Evolutionary conservation across 768 basidiomycete genomes (phyloP), one percentile per base, ranked within the genome.

Genomic region (Agaricus sinodeliciosus): DNA sequence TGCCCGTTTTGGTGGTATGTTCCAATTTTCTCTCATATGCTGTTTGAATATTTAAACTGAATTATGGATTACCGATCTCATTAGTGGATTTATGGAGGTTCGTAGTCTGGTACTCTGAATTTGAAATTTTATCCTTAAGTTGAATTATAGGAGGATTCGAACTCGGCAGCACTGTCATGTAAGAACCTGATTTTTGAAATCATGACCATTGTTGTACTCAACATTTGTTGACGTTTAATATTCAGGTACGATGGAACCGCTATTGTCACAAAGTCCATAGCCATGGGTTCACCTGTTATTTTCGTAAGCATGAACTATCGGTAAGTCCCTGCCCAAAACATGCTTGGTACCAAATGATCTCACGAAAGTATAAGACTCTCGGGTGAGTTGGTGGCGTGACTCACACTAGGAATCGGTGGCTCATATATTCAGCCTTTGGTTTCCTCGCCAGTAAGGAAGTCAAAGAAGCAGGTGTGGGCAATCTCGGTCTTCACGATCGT

Each of bases 401-500:
- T 11, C 27, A 19, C 7, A 22, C 15, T 6, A 40, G 13, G 18
- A 37, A 18, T 26, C 27, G 8, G 11, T 26, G 22, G 34, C 35
- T 41, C 45, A 18, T 13, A 9, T 36, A 22, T 11, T 9, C 28
- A 72, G 78, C 73, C 4, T 74, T 79, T 47, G 79, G 80, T 3
- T 82, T 82, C 62, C 55, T 81, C 36, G 71, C 73, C 0, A 67
- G 78, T 40, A 68, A 73, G 56, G 79, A 82, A 66, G 72, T 81
- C 1, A 75, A 72, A 44, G 69, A 65, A 3, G 80, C 74, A 3
- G 76, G 75, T 1, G 68, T 79, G 7, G 80, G 77, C 0, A 87
- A 87, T 60, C 68, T 85, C 18, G 85, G 85, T n/a, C 66, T 88
- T 19, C 77, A 76, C 52, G 84, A 87, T 66, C 80, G 80, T 80